A percentile compares a stretch with the other conserved stretches of the same genome.
phyloP scores from a whole-genome alignment of 805 yeast species.

The Blastobotrys parvus region DNA sequence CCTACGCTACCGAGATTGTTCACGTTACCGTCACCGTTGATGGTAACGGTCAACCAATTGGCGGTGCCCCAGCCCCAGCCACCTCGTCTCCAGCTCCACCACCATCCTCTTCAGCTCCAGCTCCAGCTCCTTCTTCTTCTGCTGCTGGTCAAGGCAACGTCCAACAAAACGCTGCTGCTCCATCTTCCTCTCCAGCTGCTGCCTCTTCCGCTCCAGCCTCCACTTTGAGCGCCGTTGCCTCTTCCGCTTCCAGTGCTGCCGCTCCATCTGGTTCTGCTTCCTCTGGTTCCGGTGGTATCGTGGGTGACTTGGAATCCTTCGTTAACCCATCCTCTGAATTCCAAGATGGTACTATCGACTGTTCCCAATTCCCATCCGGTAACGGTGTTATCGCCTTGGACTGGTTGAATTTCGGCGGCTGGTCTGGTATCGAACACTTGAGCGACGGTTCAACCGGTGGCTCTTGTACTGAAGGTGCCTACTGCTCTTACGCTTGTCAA shows the following conservation, averaged over 20 bases:
- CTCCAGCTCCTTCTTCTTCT: slow-evolving; percentile 19
- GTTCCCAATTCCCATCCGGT: slow-evolving; percentile 68
- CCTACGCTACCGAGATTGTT: slow-evolving; percentile 36
- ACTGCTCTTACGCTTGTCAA: slow-evolving; percentile 97
- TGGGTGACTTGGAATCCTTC: slow-evolving; percentile 55
- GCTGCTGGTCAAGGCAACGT: slow-evolving; percentile 15
- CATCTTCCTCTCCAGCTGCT: slow-evolving; percentile 25
- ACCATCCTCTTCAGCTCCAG: slow-evolving; percentile 23
- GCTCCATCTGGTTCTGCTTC: slow-evolving; percentile 27
- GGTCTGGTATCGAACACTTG: slow-evolving; percentile 59
- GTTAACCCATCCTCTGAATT: slow-evolving; percentile 52
- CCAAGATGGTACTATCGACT: slow-evolving; percentile 61
- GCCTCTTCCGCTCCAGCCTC: slow-evolving; percentile 24
- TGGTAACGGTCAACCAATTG: slow-evolving; percentile 30
- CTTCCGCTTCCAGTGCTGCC: slow-evolving; percentile 27
- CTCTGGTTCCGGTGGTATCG: slow-evolving; percentile 21
- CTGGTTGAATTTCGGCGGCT: slow-evolving; percentile 73
- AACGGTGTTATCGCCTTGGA: slow-evolving; percentile 74
- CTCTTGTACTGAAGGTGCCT: slow-evolving; percentile 76
- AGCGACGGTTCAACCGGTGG: slow-evolving; percentile 48
- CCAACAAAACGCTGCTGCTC: slow-evolving; percentile 15
- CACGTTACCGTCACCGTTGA: slow-evolving; percentile 39
- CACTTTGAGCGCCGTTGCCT: slow-evolving; percentile 19
- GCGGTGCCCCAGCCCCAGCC: slow-evolving; percentile 21
- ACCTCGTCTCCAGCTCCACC: slow-evolving; percentile 22